Evolutionary conservation across 2,329 filamentous ascomycete species (phyloP), one percentile per base, ranked within the genome.

Genomic region (Parascedosporium putredinis): DNA sequence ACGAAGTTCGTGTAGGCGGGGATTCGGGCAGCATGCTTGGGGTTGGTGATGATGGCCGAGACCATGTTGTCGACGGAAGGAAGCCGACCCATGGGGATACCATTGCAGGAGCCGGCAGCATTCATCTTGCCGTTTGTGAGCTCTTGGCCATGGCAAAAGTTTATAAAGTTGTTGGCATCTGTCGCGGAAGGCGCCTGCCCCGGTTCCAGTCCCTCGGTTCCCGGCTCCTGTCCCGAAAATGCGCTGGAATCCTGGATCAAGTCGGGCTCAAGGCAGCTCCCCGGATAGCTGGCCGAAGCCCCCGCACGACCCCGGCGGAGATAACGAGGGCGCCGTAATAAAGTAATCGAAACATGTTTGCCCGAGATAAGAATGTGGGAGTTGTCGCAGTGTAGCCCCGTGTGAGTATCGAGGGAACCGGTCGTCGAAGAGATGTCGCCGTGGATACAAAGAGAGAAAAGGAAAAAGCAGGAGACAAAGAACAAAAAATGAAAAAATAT

Each of bases 71-170:
- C 57, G n/a, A 64, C 60, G 9, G 68, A 63, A 6, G 76, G 76
- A 50, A 80, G 73, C 42, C 73, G 67, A 53, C 76, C 76, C 74
- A 79, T 78, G 12, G 71, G 73, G 50, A 79, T 73, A 52, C 72
- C 71, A 57, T 79, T 80, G 62, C 76, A 80, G 38, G 75, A 78
- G 7, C 75, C 75, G 1, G 53, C 58, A 34, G 65, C 61, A 53
- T 67, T 60, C 55, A 79, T 75, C 4, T 64, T 63, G 53, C 76
- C 76, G 54, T 80, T 78, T 52, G 76, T 80, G 50, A 75, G 57
- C 2, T 66, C 70, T 59, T 74, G 70, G 53, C 74, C 74, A 4
- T 64, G 59, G 57, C 76, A 81, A 61, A 79, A 75, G 64, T 79
- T 79, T 68, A 79, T 79, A 61, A 79, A 79, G 64, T 79, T 79